phyloP scores from a whole-genome alignment of 2,329 filamentous ascomycete species.

The Sporothrix humicola region DNA sequence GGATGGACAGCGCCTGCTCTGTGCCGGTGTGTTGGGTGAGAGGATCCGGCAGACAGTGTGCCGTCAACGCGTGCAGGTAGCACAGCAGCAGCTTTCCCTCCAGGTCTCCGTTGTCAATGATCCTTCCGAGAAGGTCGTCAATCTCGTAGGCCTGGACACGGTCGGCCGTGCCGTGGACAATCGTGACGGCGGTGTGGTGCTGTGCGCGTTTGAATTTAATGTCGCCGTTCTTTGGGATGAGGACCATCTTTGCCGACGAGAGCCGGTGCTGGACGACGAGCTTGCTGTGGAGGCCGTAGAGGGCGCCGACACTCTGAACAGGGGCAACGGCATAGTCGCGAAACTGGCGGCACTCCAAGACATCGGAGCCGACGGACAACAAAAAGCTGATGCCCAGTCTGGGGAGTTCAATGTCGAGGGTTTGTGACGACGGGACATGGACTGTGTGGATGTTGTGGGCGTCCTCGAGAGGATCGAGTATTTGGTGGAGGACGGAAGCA shows the following conservation, averaged over 20 bases:
- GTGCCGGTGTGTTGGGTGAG: constrained; percentile 59
- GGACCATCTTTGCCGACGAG: constrained; percentile 6
- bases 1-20: constrained; percentile 57
- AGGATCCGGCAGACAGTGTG: constrained; percentile 56
- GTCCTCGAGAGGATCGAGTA: constrained; percentile 49
- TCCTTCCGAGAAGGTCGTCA: constrained; percentile 55
- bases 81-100: constrained; percentile 58
- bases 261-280: constrained; percentile 50
- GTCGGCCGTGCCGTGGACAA: constrained; percentile 39
- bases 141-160: constrained; percentile 54
- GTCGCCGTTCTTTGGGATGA: constrained; percentile 15
- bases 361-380: constrained; percentile 40
- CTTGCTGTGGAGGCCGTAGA: constrained; percentile 57
- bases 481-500: constrained; percentile 41
- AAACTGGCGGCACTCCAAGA: constrained; percentile 56
- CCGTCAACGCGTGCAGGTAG: constrained; percentile 62
- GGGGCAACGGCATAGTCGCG: constrained; percentile 56
- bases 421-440: constrained; percentile 30
- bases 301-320: constrained; percentile 53
- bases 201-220: neutral
- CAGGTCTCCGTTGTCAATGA: constrained; percentile 57
- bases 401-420: constrained; percentile 53
- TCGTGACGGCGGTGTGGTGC: constrained; percentile 48
- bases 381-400: constrained; percentile 56
- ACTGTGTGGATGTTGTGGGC: constrained; percentile 46